Base-by-base conservation (phyloP, 192 early-diverging fungal genomes). In the Lobosporangium transversale region DNA sequence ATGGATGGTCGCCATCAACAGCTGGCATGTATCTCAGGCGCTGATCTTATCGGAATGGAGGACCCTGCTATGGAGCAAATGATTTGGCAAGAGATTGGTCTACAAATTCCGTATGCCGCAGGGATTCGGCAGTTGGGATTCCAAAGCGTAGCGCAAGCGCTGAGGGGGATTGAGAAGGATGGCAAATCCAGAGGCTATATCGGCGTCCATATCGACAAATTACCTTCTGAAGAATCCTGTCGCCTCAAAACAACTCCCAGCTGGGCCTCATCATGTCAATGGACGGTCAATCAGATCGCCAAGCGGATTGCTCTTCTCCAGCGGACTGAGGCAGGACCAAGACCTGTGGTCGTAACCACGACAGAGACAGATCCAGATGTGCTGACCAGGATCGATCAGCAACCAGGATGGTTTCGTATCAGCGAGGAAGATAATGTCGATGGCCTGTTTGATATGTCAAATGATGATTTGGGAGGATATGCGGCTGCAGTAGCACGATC, bases 181-280 rank as follows among this genome's bases (percentile, higher is more conserved):
- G 58, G 52, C 15, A 48, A 18, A 14, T 30, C 15, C 14, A 35
- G 47, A 5, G 73, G 73, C 14, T 67, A 67, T 21, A 67, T 76
- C 45, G 73, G 73, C 23, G 62, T 76, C 0, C 73, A 76, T 51
- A 76, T 76, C 31, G 73, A 76, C 59, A 54, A 62, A 40, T 18
- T 51, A 32, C 73, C 73, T 9, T 50, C 64, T 4, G 27, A 10
- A 26, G 73, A 67, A 40, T 37, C 49, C 31, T 76, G 73, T 29
- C 58, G 0, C 48, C 59, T 11, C 42, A 70, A 40, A 40, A 10
- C 37, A 40, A 14, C 37, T 40, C 37, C 37, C 7, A 40, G 37
- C 14, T 40, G 37, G 37, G 14, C 37, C 37, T 14, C 37, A 14
- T 40, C 37, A 18, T 70, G 68, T 36, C 49, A 32, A 17, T 74